phyloP scores from a whole-genome alignment of 2,329 filamentous ascomycete genomes.

The Aspergillus texensis region DNA sequence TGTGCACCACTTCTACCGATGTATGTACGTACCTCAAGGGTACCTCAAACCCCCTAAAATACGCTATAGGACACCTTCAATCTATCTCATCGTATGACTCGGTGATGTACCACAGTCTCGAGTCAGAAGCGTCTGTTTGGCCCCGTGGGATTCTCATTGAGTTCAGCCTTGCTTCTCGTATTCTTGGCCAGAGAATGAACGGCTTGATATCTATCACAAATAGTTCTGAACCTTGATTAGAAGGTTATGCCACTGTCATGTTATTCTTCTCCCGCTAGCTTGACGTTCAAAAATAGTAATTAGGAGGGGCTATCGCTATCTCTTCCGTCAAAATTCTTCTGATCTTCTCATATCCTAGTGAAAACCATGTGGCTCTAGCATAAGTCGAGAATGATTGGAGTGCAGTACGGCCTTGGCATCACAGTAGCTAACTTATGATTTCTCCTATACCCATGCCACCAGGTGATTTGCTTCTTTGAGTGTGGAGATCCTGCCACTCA shows the following conservation, averaged over 20 bases:
- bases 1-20: neutral
- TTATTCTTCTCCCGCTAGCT: neutral
- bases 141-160: neutral
- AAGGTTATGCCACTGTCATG: neutral
- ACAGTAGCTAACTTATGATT: conserved; percentile 2
- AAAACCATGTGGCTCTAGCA: conserved; percentile 22
- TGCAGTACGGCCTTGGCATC: conserved; percentile 2
- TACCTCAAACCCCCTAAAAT: neutral
- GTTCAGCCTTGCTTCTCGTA: conserved; percentile 1
- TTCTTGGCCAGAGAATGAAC: neutral
- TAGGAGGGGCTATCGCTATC: conserved; percentile 2
- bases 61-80: neutral
- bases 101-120: neutral
- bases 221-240: conserved; percentile 2
- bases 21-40: neutral
- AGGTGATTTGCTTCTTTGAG: conserved; percentile 19
- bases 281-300: conserved; percentile 8
- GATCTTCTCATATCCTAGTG: conserved; percentile 18
- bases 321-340: conserved; percentile 10
- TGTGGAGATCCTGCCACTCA: conserved; percentile 20
- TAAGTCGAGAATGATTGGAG: conserved; percentile 10
- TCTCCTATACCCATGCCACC: neutral
- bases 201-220: neutral
- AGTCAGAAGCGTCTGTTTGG: neutral
- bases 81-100: neutral